Evolutionary conservation across 2,329 filamentous ascomycete genomes (phyloP).

Genomic region (Torrubiellomyces zombiae): DNA sequence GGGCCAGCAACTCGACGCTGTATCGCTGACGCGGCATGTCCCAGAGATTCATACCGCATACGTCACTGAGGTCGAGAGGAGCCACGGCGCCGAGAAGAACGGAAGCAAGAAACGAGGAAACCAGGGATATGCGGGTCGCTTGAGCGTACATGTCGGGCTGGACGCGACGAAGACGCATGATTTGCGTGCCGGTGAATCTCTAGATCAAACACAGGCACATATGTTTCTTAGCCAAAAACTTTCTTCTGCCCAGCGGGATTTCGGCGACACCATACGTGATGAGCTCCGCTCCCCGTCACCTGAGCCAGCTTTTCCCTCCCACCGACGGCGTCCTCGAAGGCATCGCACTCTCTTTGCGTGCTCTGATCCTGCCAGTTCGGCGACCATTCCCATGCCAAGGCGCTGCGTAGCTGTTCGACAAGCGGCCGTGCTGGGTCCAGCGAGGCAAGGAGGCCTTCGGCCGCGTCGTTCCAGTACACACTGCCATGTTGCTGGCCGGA

Average conservation of each 20-base stretch:
- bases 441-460: constrained; percentile 43
- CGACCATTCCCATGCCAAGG: constrained; percentile 71
- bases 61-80: constrained; percentile 84
- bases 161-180: constrained; percentile 69
- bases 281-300: constrained; percentile 78
- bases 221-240: constrained; percentile 2
- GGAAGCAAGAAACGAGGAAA: constrained; percentile 89
- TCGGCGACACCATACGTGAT: constrained; percentile 52
- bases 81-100: constrained; percentile 73
- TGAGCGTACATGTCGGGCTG: constrained; percentile 66
- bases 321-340: constrained; percentile 62
- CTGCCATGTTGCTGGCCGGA: constrained; percentile 97
- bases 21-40: constrained; percentile 62
- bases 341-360: constrained; percentile 80
- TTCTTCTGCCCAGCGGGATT: constrained; percentile 2
- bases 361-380: constrained; percentile 98
- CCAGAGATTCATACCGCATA: constrained; percentile 94
- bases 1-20: constrained; percentile 56
- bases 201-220: constrained; percentile 18
- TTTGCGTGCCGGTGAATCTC: constrained; percentile 96
- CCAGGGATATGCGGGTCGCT: constrained; percentile 76
- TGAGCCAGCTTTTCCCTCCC: constrained; percentile 52
- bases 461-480: constrained; percentile 72
- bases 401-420: constrained; percentile 53
- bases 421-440: constrained; percentile 47